Conservation (phyloP, 2,329 filamentous ascomycete species). For the Microcera coccophila region DNA sequence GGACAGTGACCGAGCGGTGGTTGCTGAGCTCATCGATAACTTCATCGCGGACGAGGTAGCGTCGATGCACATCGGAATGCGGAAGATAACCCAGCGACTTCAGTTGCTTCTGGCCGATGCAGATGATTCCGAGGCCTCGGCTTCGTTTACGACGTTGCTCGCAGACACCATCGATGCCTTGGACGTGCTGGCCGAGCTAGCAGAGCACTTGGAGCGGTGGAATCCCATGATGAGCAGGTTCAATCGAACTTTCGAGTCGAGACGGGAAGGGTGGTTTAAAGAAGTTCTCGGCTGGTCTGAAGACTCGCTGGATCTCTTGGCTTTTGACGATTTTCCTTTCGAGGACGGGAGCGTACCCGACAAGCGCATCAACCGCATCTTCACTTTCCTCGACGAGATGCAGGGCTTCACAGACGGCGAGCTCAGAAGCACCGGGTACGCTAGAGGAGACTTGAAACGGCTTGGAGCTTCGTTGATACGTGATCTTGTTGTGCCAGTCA, state of each 20-base stretch:
- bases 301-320: conserved; percentile 12
- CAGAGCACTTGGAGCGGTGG: conserved; percentile 16
- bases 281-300: too few species aligned
- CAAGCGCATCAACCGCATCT: conserved; percentile 14
- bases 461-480: conserved; percentile 20
- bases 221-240: not conserved
- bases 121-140: conserved; percentile 6
- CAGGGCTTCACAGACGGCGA: conserved; percentile 10
- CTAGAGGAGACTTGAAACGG: conserved; percentile 21
- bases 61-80: conserved; percentile 14
- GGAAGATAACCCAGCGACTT: conserved; percentile 16
- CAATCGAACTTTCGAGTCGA: not conserved
- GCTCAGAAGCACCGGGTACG: conserved; percentile 10
- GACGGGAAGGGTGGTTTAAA: not conserved
- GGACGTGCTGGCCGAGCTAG: conserved; percentile 19
- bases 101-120: conserved; percentile 16
- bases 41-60: conserved; percentile 14
- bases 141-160: conserved; percentile 19
- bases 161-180: conserved; percentile 18
- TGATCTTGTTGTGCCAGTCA: conserved; percentile 11
- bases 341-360: conserved; percentile 6
- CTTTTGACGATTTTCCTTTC: conserved; percentile 17
- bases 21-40: conserved; percentile 21
- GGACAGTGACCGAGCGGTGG: conserved; percentile 4
- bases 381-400: conserved; percentile 18